Conservation (phyloP, 768 basidiomycete species). For the Tricholoma hemisulphureum region DNA sequence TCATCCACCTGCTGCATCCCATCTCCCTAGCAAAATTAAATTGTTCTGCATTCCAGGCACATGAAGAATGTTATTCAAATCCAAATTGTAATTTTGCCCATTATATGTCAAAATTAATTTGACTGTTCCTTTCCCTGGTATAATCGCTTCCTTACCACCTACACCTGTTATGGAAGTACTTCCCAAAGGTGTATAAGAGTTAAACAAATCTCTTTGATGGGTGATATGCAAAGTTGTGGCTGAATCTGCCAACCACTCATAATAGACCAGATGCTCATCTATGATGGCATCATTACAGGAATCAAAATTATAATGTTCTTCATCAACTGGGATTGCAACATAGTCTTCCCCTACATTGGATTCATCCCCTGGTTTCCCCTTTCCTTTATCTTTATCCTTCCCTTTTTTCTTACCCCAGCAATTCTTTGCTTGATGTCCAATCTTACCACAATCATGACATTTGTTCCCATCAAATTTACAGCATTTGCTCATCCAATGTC, state of each 20-base stretch:
- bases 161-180: neutral
- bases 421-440: neutral
- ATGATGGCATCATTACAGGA: neutral
- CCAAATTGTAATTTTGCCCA: neutral
- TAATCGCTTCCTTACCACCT: too few relatives aligned
- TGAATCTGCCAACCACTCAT: conserved; percentile 10
- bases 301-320: too few relatives aligned
- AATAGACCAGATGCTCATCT: conserved; percentile 1
- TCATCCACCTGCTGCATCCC: conserved; percentile 2
- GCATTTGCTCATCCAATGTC: too few relatives aligned
- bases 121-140: too few relatives aligned
- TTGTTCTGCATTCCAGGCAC: neutral
- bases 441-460: neutral
- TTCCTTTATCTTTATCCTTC: too few relatives aligned
- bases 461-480: neutral
- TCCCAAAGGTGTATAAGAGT: neutral
- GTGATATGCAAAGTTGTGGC: neutral
- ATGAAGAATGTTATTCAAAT: neutral
- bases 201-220: neutral
- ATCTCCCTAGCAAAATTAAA: conserved; percentile 3
- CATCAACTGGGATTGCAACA: too few relatives aligned
- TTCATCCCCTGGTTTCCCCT: too few relatives aligned
- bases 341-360: too few relatives aligned
- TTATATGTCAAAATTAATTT: neutral
- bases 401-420: neutral